Evolutionary conservation across 1,284 basidiomycete species (phyloP).

Genomic region (Ustilago hordei): DNA sequence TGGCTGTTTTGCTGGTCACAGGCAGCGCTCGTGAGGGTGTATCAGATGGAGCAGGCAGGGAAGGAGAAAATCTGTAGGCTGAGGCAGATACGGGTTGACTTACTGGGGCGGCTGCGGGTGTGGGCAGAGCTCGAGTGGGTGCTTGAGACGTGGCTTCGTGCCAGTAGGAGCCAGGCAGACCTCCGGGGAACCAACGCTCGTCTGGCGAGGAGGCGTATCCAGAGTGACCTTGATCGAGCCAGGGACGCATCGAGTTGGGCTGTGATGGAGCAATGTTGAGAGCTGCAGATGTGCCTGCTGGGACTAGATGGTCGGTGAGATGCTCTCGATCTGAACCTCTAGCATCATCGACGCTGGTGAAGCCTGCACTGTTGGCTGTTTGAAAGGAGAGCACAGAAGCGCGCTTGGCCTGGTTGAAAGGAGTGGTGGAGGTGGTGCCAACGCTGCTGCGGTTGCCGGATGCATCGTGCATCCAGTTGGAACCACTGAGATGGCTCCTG

Average conservation of each 20-base stretch:
- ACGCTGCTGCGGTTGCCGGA: conserved; percentile 49
- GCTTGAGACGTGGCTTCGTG: conserved; percentile 19
- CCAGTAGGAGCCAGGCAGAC: conserved; percentile 43
- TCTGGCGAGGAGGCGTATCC: conserved; percentile 36
- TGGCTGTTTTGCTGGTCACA: background rate
- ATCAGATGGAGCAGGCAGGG: background rate
- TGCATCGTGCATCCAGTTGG: conserved; percentile 43
- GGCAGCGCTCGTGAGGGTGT: background rate
- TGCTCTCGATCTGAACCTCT: conserved; percentile 31
- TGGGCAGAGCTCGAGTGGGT: background rate
- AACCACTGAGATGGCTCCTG: conserved; percentile 48
- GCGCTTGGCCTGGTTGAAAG: conserved; percentile 45
- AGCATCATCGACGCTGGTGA: conserved; percentile 52
- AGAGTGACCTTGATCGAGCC: conserved; percentile 27
- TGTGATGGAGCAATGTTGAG: conserved; percentile 3
- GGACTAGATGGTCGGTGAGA: conserved; percentile 10
- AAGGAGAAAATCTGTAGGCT: background rate
- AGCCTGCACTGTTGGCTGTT: conserved; percentile 61
- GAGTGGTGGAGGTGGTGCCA: conserved; percentile 32
- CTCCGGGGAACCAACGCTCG: conserved; percentile 43
- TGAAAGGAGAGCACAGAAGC: conserved; percentile 63
- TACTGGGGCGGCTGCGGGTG: background rate
- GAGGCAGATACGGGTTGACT: background rate
- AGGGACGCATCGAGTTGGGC: conserved; percentile 22
- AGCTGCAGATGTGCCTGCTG: background rate